Conservation (phyloP, 2,329 filamentous ascomycete species). For the Beauveria asiatica region DNA sequence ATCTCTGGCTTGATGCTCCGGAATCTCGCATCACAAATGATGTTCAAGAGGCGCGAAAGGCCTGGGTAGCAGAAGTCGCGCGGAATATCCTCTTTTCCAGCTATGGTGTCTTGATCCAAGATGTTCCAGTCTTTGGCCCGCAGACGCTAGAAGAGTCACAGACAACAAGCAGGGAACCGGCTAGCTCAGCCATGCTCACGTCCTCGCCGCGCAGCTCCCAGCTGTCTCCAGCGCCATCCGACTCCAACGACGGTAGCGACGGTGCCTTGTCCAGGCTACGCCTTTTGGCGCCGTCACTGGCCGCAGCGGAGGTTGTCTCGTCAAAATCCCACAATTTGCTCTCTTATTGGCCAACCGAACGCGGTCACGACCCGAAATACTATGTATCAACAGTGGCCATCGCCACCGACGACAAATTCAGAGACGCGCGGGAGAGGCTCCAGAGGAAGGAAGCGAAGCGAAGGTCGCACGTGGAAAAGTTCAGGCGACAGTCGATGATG, state of each 20-base stretch:
- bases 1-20: conserved; percentile 24
- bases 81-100: conserved; percentile 27
- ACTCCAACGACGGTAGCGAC: conserved; percentile 14
- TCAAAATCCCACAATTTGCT: conserved; percentile 24
- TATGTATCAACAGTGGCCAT: conserved; percentile 32
- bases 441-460: conserved; percentile 25
- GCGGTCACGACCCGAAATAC: conserved; percentile 24
- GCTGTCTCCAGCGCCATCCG: not conserved
- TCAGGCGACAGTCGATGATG: conserved; percentile 22
- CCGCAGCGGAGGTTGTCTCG: conserved; percentile 18
- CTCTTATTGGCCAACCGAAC: conserved; percentile 31
- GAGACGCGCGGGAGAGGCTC: conserved; percentile 25
- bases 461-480: conserved; percentile 26
- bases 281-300: conserved; percentile 25
- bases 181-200: conserved; percentile 11
- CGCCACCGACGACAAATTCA: conserved; percentile 27
- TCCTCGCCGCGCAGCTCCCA: conserved; percentile 6
- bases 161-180: not conserved
- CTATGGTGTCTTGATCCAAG: conserved; percentile 27
- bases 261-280: conserved; percentile 26
- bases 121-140: conserved; percentile 22
- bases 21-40: conserved; percentile 18
- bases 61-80: conserved; percentile 25
- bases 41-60: conserved; percentile 17
- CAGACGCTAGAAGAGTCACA: conserved; percentile 9